Evolutionary conservation across 805 yeast species (phyloP).

Genomic region (Brettanomyces naardenensis): DNA sequence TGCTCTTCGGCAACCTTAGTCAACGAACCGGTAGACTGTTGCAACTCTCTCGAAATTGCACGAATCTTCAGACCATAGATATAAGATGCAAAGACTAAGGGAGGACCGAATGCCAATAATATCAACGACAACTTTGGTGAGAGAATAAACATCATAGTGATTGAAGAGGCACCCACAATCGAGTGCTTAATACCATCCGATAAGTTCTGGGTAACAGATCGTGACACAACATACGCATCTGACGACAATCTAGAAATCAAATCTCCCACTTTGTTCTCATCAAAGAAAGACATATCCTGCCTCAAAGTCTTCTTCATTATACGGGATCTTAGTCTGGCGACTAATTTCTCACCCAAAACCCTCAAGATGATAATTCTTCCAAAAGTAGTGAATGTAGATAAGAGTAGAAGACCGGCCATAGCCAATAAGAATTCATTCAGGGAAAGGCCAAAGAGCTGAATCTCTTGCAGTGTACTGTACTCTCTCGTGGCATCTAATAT

Average conservation of each 20-base stretch:
- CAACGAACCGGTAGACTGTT: conserved; percentile 77
- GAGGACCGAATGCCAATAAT: conserved; percentile 77
- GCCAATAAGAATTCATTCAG: conserved; percentile 53
- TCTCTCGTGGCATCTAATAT: conserved; percentile 42
- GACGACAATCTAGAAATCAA: conserved; percentile 79
- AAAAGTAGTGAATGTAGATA: conserved; percentile 75
- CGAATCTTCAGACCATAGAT: conserved; percentile 79
- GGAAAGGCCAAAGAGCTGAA: conserved; percentile 47
- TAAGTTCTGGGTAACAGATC: conserved; percentile 79
- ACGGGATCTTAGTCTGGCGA: conserved; percentile 72
- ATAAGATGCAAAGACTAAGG: conserved; percentile 71
- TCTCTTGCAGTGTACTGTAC: conserved; percentile 17
- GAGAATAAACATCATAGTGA: conserved; percentile 85
- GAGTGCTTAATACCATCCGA: conserved; percentile 85
- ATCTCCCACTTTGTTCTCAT: conserved; percentile 87
- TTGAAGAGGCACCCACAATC: conserved; percentile 74
- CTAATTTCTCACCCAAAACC: conserved; percentile 78
- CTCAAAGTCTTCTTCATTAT: conserved; percentile 70
- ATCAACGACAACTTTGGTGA: conserved; percentile 73
- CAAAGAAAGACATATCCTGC: conserved; percentile 88
- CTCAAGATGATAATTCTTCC: conserved; percentile 71
- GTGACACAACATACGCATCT: conserved; percentile 84
- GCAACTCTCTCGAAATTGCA: conserved; percentile 65
- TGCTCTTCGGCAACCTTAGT: conserved; percentile 92
- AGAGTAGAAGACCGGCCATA: conserved; percentile 52